Conservation (phyloP, 192 early-diverging fungal genomes). For the Backusella westeae region DNA sequence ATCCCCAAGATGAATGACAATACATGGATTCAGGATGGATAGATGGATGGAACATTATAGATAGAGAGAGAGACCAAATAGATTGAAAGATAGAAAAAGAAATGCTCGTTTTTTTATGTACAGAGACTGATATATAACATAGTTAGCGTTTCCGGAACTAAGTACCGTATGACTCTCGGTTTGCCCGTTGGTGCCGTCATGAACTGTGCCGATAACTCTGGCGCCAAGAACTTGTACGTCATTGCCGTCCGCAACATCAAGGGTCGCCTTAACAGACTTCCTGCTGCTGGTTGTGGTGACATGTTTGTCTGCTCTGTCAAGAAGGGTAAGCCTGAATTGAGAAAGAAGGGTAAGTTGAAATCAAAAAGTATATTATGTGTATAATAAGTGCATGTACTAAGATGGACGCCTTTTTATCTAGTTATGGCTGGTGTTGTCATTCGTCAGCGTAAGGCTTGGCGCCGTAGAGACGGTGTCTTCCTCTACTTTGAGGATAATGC, state of each 20-base stretch:
- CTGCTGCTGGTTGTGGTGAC: constrained; percentile 97
- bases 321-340: constrained; percentile 99
- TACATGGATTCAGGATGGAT: neutral
- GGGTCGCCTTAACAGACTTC: constrained; percentile 95
- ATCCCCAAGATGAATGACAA: too few relatives aligned
- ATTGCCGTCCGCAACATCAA: constrained; percentile 96
- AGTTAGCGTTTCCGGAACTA: constrained; percentile 82
- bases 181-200: constrained; percentile 90
- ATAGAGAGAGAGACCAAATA: neutral
- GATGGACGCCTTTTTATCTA: constrained; percentile 20
- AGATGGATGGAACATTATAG: constrained; percentile 1
- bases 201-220: constrained; percentile 99
- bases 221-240: constrained; percentile 99
- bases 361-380: too few relatives aligned
- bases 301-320: constrained; percentile 99
- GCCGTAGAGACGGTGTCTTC: constrained; percentile 97
- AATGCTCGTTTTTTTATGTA: too few relatives aligned
- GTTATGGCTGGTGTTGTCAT: constrained; percentile 99
- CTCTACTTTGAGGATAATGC: constrained; percentile 99
- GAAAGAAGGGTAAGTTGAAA: constrained; percentile 90
- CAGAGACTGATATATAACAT: constrained; percentile 21
- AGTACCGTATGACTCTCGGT: constrained; percentile 99
- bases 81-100: neutral
- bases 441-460: constrained; percentile 99
- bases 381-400: too few relatives aligned